Percentiles rank a stretch among this genome's conserved stretches.
phyloP scores from a whole-genome alignment of 2,329 filamentous ascomycete species.

The Hypoxylon sp. region DNA sequence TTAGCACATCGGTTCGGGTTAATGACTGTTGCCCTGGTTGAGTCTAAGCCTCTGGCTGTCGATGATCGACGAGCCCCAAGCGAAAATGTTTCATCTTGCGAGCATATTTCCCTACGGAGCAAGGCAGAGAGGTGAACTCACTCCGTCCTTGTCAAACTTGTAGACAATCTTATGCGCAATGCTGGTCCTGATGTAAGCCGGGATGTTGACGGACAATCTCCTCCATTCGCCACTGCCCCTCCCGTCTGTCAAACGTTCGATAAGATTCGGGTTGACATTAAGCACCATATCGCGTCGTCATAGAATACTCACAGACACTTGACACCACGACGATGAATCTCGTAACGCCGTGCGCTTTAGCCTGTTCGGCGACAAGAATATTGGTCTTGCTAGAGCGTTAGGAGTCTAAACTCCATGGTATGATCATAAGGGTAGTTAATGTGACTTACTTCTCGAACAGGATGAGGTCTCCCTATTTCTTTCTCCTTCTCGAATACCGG shows the following conservation, averaged over 20 bases:
- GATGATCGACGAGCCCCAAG: neutral
- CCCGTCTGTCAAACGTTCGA: conserved; percentile 51
- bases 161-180: conserved; percentile 52
- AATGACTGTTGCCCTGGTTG: neutral
- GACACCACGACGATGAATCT: conserved; percentile 53
- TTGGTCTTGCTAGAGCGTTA: conserved; percentile 48
- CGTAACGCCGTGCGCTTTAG: conserved; percentile 51
- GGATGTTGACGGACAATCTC: conserved; percentile 56
- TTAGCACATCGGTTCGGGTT: conserved; percentile 22
- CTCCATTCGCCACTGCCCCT: conserved; percentile 54
- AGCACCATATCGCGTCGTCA: no score
- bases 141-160: conserved; percentile 55
- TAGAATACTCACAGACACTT: conserved; percentile 50
- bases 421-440: no score
- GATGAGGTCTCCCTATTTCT: conserved; percentile 47
- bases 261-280: neutral
- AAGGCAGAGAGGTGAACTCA: conserved; percentile 42
- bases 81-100: neutral
- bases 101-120: neutral
- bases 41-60: neutral
- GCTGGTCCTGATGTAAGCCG: conserved; percentile 51
- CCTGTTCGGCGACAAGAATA: conserved; percentile 51
- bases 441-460: conserved; percentile 51
- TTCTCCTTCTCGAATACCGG: conserved; percentile 53
- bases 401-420: neutral